Conservation (phyloP, 2,329 filamentous ascomycete genomes). For the Trichocomaceae sp. region DNA sequence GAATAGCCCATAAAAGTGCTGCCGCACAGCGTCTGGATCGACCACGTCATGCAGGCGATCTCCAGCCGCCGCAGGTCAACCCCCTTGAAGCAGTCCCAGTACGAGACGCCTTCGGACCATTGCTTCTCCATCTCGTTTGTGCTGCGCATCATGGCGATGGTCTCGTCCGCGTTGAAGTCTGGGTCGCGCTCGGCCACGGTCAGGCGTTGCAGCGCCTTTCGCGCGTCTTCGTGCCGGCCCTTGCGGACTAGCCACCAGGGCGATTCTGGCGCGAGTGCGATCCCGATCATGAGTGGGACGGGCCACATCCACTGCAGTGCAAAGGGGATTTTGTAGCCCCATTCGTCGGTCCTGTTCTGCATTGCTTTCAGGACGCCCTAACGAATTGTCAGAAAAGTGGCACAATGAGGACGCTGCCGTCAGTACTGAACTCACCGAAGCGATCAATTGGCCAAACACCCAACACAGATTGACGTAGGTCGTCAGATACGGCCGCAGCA, state of each 20-base stretch:
- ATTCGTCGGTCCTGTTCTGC: background rate
- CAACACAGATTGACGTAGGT: constrained; percentile 38
- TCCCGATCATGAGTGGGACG: constrained; percentile 23
- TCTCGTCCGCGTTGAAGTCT: constrained; percentile 18
- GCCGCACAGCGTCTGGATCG: constrained; percentile 27
- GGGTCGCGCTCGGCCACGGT: constrained; percentile 24
- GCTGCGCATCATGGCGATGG: background rate
- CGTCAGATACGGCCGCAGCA: constrained; percentile 28
- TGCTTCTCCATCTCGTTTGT: constrained; percentile 2
- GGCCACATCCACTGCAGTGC: constrained; percentile 30
- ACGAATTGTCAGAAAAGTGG: constrained; percentile 21
- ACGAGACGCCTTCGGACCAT: background rate
- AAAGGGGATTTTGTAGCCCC: constrained; percentile 27
- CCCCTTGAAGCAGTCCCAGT: background rate
- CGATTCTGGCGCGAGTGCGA: constrained; percentile 26
- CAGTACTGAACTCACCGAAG: constrained; percentile 28
- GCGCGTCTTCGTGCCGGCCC: constrained; percentile 28
- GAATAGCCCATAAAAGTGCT: constrained; percentile 33
- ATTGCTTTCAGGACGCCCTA: background rate
- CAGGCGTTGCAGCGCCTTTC: constrained; percentile 29
- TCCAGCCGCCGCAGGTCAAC: background rate
- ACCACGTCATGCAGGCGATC: constrained; percentile 19
- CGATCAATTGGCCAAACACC: constrained; percentile 37
- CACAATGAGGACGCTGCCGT: constrained; percentile 33
- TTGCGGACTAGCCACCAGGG: constrained; percentile 37